phyloP scores from a whole-genome alignment of 805 yeast species.

The Yarrowia yakushimensis region DNA sequence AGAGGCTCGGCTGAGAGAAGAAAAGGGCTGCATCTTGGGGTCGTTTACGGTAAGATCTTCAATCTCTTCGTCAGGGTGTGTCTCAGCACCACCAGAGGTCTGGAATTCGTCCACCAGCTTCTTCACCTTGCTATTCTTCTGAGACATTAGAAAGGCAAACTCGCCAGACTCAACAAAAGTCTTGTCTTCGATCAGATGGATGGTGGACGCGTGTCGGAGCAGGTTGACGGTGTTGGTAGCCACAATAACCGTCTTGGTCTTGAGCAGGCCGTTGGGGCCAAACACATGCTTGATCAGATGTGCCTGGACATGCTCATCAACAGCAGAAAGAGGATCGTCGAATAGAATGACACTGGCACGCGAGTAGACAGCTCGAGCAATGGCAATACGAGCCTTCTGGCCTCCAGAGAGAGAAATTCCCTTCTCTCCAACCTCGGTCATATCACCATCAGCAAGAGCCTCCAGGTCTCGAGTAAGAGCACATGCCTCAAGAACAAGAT shows the following conservation, averaged over 20 bases:
- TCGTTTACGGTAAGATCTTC: not conserved
- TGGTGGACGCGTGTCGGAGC: conserved; percentile 64
- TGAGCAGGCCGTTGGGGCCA: conserved; percentile 54
- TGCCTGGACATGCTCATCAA: conserved; percentile 80
- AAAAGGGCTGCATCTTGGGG: conserved; percentile 25
- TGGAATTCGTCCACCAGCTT: conserved; percentile 17
- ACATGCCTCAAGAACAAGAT: conserved; percentile 57
- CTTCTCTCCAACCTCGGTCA: conserved; percentile 82
- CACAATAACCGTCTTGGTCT: conserved; percentile 60
- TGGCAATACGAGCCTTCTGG: conserved; percentile 78
- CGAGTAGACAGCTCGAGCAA: conserved; percentile 78
- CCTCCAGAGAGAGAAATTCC: conserved; percentile 90
- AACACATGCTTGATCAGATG: conserved; percentile 71
- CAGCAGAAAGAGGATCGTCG: conserved; percentile 85
- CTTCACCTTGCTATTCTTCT: conserved; percentile 7
- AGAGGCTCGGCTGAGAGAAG: conserved; percentile 52
- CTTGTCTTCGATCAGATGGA: conserved; percentile 61
- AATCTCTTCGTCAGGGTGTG: not conserved
- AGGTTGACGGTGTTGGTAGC: conserved; percentile 83
- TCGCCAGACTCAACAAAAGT: conserved; percentile 61
- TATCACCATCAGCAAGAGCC: conserved; percentile 68
- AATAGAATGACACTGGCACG: conserved; percentile 60
- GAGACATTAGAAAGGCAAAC: conserved; percentile 46
- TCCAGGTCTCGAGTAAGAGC: conserved; percentile 63
- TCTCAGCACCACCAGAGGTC: not conserved